A percentile compares a stretch with the other conserved stretches of the same genome.
Evolutionary conservation across 2,329 filamentous ascomycete genomes (phyloP).

Genomic region (Chaetomium sp.): DNA sequence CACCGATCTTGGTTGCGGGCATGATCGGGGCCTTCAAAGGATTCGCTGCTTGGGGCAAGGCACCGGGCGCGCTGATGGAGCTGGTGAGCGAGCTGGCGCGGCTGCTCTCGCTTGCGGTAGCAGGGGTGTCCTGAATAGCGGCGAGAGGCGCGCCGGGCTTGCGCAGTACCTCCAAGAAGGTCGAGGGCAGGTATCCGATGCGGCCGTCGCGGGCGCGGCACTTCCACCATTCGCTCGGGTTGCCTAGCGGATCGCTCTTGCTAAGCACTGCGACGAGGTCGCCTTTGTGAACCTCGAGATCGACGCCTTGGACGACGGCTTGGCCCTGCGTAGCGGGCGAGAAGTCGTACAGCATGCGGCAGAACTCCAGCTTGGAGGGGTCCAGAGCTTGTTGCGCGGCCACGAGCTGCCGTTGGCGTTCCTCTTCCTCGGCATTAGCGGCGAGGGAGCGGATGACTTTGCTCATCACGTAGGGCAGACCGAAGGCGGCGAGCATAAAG

Average conservation of each 20-base stretch:
- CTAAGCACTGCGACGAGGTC: conserved; percentile 90
- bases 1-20: conserved; percentile 41
- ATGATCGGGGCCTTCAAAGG: conserved; percentile 20
- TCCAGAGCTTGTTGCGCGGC: conserved; percentile 53
- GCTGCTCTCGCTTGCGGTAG: conserved; percentile 37
- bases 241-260: conserved; percentile 87
- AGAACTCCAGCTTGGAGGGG: conserved; percentile 91
- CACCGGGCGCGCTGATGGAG: conserved; percentile 25
- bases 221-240: conserved; percentile 94
- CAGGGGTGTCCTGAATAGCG: conserved; percentile 42
- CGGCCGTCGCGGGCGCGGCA: conserved; percentile 85
- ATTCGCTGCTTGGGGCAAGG: conserved; percentile 7
- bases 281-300: conserved; percentile 87
- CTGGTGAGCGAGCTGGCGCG: conserved; percentile 47
- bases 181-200: conserved; percentile 84
- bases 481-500: conserved; percentile 90
- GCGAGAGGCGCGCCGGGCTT: conserved; percentile 46
- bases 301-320: conserved; percentile 61
- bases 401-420: conserved; percentile 50
- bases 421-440: conserved; percentile 76
- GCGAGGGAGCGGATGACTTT: conserved; percentile 87
- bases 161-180: conserved; percentile 74
- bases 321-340: conserved; percentile 59
- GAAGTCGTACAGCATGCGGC: conserved; percentile 90
- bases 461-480: conserved; percentile 92